Base-by-base conservation (phyloP, 176 grass and related monocot species). In the Thinopyrum elongatum region DNA sequence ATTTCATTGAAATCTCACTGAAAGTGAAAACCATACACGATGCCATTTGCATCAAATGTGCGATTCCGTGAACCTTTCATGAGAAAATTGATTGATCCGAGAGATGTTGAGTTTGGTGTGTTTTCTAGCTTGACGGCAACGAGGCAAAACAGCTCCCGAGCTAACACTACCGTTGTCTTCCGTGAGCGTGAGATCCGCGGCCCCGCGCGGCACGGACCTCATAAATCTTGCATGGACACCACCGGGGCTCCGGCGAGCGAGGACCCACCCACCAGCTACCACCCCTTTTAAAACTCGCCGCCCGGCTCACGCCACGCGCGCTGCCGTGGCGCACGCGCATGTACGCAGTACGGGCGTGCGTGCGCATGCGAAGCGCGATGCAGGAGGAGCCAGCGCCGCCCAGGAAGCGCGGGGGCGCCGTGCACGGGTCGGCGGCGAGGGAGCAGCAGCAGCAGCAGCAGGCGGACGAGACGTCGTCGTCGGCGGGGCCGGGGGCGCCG, bases 201-300 rank as follows among this genome's bases (percentile, higher is more conserved):
- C 68, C 33, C 89, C 85, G 68, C 62, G 81, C 68, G 69, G 57
- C 76, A 76, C 81, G 89, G 81, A 17, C 35, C 80, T 87, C 89
- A 84, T 87, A 87, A 87, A 87, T 91, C 89, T 91, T 91, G 89
- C 89, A 61, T 87, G 89, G 21, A 30, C 81, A 25, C 33, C 77
- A 21, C n/a, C 59, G 76, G 26, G 9, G 10, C 35, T 31, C 46
- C 65, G 36, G 82, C 19, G 70, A 47, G 35, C 21, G 14, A 53
- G 51, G 63, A 39, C 63, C 23, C 41, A n/a, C 8, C 39, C 69
- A 42, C 70, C 70, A 31, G 71, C 38, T 53, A 3, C 17, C 19
- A 11, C 8, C 12, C 67, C 10, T 61, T 80, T 57, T 81, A 62
- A 68, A 69, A 72, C 82, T 46, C 27, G 14, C 35, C 47, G 46